Percentiles rank a stretch among this genome's conserved stretches.
Conservation (phyloP, 2,329 filamentous ascomycete species). For the Biscogniauxia sp. region DNA sequence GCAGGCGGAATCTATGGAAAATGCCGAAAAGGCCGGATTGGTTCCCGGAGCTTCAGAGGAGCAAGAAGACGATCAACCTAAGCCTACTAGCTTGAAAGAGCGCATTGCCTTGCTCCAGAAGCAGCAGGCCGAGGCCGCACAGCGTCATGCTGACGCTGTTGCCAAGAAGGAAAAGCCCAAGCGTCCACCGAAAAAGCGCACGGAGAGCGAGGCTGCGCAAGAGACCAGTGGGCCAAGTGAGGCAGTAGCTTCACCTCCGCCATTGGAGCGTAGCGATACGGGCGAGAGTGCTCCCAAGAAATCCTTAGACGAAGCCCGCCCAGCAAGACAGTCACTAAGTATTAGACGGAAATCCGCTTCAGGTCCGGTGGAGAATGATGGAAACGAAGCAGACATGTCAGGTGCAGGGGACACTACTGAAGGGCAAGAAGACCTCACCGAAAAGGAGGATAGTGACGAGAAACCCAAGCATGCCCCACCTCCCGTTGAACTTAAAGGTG, state of each 20-base stretch:
- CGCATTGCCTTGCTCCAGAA: slow-evolving; percentile 91
- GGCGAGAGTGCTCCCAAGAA: slow-evolving; percentile 47
- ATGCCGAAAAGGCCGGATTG: slow-evolving; percentile 67
- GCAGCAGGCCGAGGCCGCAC: slow-evolving; percentile 87
- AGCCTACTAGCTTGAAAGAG: slow-evolving; percentile 91
- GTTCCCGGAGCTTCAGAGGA: slow-evolving; percentile 44
- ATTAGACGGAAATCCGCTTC: slow-evolving; percentile 54
- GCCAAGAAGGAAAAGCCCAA: slow-evolving; percentile 88
- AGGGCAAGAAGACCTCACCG: slow-evolving; percentile 59
- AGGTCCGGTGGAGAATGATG: slow-evolving; percentile 49
- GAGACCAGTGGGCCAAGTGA: slow-evolving; percentile 34
- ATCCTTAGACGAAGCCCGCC: slow-evolving; percentile 50
- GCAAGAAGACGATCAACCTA: slow-evolving; percentile 74
- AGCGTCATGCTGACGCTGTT: slow-evolving; percentile 73
- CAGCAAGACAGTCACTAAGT: slow-evolving; percentile 39
- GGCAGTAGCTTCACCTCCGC: slow-evolving; percentile 33
- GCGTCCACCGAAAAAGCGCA: slow-evolving; percentile 65
- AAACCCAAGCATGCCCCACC: slow-evolving; percentile 42
- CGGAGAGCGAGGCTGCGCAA: slow-evolving; percentile 44
- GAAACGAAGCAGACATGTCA: slow-evolving; percentile 64
- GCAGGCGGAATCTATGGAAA: slow-evolving; percentile 63
- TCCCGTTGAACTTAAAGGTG: slow-evolving; percentile 40
- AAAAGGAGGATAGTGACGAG: slow-evolving; percentile 74
- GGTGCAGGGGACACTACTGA: slow-evolving; percentile 64
- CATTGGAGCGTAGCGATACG: slow-evolving; percentile 46